phyloP scores from a whole-genome alignment of 805 yeast genomes.

The Hanseniaspora guilliermondii region DNA sequence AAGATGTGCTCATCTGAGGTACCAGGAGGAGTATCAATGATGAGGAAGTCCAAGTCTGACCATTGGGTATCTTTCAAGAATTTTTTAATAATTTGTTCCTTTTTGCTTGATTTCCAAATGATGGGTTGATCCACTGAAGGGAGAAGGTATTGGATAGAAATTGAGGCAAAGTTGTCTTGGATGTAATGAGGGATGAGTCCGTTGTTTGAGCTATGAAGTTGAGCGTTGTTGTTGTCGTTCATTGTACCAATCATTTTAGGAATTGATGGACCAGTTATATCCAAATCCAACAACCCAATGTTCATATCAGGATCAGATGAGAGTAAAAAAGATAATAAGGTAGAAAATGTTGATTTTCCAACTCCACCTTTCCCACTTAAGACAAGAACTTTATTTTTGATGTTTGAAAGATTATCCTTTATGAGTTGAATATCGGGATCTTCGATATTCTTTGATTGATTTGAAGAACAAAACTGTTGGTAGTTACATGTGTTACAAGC shows the following conservation, averaged over 20 bases:
- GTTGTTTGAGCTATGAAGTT: conserved; percentile 73
- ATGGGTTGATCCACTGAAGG: conserved; percentile 89
- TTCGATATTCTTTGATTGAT: conserved; percentile 61
- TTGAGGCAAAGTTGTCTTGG: conserved; percentile 85
- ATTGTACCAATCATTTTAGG: conserved; percentile 74
- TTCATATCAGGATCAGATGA: conserved; percentile 64
- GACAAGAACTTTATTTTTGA: conserved; percentile 70
- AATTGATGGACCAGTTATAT: conserved; percentile 93
- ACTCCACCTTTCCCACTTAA: conserved; percentile 91
- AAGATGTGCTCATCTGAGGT: conserved; percentile 94
- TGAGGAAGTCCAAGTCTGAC: conserved; percentile 76
- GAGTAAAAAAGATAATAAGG: conserved; percentile 93
- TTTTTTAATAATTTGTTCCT: conserved; percentile 83
- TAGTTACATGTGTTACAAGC: conserved; percentile 95
- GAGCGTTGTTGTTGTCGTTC: conserved; percentile 54
- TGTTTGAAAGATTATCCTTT: conserved; percentile 47
- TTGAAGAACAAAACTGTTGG: conserved; percentile 72
- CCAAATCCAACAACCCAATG: conserved; percentile 93
- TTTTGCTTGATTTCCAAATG: conserved; percentile 96
- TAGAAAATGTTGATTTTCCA: conserved; percentile 90
- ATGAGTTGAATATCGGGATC: conserved; percentile 84
- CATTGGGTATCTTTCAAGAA: conserved; percentile 90
- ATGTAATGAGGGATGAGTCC: conserved; percentile 98
- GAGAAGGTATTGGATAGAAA: conserved; percentile 89
- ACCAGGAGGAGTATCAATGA: conserved; percentile 97